Base-by-base conservation (phyloP, 2,329 filamentous ascomycete genomes). In the Ceratocystis ficicola region DNA sequence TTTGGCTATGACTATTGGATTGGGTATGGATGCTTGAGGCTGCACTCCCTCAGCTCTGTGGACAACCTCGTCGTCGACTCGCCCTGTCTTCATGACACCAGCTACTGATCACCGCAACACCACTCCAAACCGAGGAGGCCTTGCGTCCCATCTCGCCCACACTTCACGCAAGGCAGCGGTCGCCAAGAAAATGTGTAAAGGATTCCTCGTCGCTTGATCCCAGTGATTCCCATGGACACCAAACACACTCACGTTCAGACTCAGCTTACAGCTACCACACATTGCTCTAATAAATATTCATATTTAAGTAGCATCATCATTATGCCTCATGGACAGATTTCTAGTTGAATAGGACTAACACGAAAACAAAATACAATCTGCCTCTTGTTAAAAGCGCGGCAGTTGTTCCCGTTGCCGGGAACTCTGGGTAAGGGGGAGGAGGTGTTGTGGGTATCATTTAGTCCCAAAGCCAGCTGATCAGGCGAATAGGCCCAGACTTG, bases 261-360 rank as follows among this genome's bases (percentile, higher is more conserved):
- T 36, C 32, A 3, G 32, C 32, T 36, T 36, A 36, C 32, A 7
- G 10, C 32, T 36, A 36, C 32, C 10, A 8, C 32, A 36, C 10
- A 50, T n/a, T 50, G 46, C 22, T 50, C 22, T 20, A 50, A 50
- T 3, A 1, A 22, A 30, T 30, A 22, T 30, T 22, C 52, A 57
- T 57, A 57, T 30, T 57, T 57, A 32, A 22, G 52, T 57, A 28
- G 52, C 28, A 57, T 57, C 52, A 67, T 67, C 66, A 67, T 65
- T 44, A 62, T 44, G 62, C 57, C 65, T 20, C 28, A 25, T 32
- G 44, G 55, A 67, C 52, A 41, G 44, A 28, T 63, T 48, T 60
- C 48, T 66, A 67, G 63, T 65, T 67, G 66, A 67, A 67, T 67
- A 65, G 55, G n/a, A 57, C 44, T 62, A 62, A 62, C 60, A 62